Conservation (phyloP, 2,329 filamentous ascomycete species). For the Pseudogymnoascus sp. region DNA sequence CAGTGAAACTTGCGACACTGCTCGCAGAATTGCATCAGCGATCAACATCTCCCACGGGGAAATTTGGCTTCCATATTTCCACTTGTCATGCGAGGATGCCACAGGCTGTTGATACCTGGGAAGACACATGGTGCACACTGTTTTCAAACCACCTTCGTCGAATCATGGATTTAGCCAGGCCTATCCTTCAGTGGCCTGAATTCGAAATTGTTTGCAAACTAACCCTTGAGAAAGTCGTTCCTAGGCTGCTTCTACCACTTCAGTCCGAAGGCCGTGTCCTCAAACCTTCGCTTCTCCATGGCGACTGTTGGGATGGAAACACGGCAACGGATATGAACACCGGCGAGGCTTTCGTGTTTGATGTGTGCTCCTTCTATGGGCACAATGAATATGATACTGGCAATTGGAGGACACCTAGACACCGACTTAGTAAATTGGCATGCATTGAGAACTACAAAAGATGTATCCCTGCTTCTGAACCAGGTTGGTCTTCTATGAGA, state of each 20-base stretch:
- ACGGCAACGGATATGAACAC: conserved; percentile 12
- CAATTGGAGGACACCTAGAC: conserved; percentile 14
- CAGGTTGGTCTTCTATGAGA: not conserved
- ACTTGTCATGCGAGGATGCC: conserved; percentile 24
- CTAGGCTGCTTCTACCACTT: conserved; percentile 10
- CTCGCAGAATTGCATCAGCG: conserved; percentile 23
- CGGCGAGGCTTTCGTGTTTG: conserved; percentile 14
- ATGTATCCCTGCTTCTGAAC: not conserved
- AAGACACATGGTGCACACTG: not conserved
- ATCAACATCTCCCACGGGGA: conserved; percentile 21
- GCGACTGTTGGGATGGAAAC: conserved; percentile 17
- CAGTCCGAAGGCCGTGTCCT: conserved; percentile 11
- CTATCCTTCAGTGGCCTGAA: conserved; percentile 17
- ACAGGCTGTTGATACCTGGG: conserved; percentile 16
- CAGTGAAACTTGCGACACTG: conserved; percentile 16
- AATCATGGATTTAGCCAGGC: not conserved
- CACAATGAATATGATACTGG: conserved; percentile 19
- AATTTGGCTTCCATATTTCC: conserved; percentile 26
- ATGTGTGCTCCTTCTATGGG: conserved; percentile 11
- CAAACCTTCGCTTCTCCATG: conserved; percentile 17
- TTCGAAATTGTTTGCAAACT: conserved; percentile 15
- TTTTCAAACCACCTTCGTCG: not conserved
- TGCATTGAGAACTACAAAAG: not conserved
- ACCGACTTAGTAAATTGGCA: not conserved
- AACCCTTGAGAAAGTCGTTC: conserved; percentile 11